Evolutionary conservation across 73 alveolate species (phyloP), one percentile per base, ranked within the genome.

Genomic region (Uronychia setigera): DNA sequence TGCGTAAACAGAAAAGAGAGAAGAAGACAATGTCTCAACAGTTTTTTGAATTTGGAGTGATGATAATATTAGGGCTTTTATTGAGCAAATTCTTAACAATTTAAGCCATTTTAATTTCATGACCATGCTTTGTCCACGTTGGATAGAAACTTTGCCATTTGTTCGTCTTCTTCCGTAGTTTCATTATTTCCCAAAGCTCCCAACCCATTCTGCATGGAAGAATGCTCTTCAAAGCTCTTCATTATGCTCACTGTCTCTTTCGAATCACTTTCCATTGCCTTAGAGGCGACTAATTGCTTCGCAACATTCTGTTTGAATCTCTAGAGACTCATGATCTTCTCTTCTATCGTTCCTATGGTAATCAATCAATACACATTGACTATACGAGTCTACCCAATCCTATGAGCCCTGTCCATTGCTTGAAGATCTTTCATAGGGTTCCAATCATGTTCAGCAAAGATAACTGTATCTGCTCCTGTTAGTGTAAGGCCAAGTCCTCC

Each of bases 321-420:
- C 87, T 97, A 94, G 78, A 98, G 93, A 57, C 98, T 96, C 95
- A 98, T 98, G 78, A 98, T 95, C 85, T 97, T 95, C 84, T 98
- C 99, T 91, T 98, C 99, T n/a, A 98, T 82, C 5, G 99, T 95
- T 78, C 92, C 97, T 76, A 92, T 90, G 1, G 98, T 90, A 26
- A 97, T 98, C 89, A 97, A 84, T 85, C 99, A 81, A 92, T 97
- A 99, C n/a, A 99, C 99, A 75, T 96, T 93, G 29, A 98, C 99
- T 57, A 92, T 94, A 81, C 96, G 93, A 77, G 97, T 98, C 87
- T 99, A 98, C n/a, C 99, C 99, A 0, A 99, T 94, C 91, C 99
- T 94, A 92, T 99, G 99, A 5, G 99, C 99, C 85, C 99, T 92
- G 85, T 99, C 99, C 74, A 98, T 98, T 11, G 99, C 99, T 82